Percentiles rank a stretch among this genome's conserved stretches.
Conservation (phyloP, 2,329 filamentous ascomycete species). For the Aspergillus japonicus region DNA sequence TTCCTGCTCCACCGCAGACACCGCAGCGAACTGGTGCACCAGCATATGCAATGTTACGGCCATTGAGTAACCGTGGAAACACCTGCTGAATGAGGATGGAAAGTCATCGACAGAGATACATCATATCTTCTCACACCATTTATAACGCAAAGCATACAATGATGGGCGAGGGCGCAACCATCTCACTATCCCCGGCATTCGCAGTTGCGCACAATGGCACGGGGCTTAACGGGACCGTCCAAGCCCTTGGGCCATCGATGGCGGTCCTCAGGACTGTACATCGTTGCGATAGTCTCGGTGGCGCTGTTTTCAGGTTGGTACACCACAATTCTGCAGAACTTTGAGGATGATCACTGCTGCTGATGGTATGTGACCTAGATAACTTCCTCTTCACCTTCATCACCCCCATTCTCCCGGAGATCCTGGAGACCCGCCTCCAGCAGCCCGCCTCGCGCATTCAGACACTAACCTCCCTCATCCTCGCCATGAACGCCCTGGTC, state of each 20-base stretch:
- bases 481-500: not conserved
- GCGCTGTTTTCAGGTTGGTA: not conserved
- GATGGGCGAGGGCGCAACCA: too few relatives aligned
- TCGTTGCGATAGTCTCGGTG: not conserved
- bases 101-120: too few relatives aligned
- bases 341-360: too few relatives aligned
- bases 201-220: not conserved
- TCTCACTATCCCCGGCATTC: too few relatives aligned
- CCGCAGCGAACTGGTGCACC: not conserved
- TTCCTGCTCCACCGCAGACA: not conserved
- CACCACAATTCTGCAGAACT: not conserved
- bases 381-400: constrained; percentile 2
- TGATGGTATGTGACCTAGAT: not conserved
- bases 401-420: not conserved
- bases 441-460: not conserved
- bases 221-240: not conserved
- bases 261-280: not conserved
- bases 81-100: not conserved
- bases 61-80: not conserved
- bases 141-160: too few relatives aligned
- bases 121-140: too few relatives aligned
- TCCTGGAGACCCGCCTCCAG: not conserved
- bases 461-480: not conserved
- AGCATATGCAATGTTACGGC: not conserved
- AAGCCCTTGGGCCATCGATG: not conserved